These are phyloP conservation scores for Pyrus pyrifolia DNA, from an alignment of 306 rosid genomes.

Conservation along the genomic window DNA sequence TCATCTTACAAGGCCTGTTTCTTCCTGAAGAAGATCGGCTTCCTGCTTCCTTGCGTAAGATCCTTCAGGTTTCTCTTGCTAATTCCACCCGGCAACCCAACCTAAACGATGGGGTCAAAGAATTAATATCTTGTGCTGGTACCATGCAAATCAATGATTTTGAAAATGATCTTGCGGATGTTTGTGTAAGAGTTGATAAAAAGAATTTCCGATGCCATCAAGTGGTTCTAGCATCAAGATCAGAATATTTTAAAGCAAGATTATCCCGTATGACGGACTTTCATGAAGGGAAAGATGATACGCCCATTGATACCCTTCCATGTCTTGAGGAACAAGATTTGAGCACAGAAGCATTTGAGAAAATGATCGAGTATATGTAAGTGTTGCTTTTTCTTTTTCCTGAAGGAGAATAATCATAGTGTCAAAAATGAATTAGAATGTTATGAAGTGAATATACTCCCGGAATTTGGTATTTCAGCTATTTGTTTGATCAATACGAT, in stretches of 20 bases:
- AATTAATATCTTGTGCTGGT: conserved; percentile 24
- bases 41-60: conserved; percentile 55
- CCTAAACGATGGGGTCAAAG: conserved; percentile 29
- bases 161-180: conserved; percentile 75
- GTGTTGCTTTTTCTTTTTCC: conserved; percentile 25
- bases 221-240: conserved; percentile 87
- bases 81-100: conserved; percentile 37
- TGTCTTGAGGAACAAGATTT: conserved; percentile 77
- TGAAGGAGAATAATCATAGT: background rate
- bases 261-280: conserved; percentile 73
- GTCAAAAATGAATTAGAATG: conserved; percentile 4
- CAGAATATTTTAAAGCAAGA: conserved; percentile 91
- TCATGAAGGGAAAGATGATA: conserved; percentile 54
- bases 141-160: conserved; percentile 38
- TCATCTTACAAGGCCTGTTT: conserved; percentile 72
- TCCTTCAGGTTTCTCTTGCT: conserved; percentile 52
- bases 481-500: background rate
- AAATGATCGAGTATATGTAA: conserved; percentile 88
- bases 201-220: conserved; percentile 72
- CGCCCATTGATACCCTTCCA: conserved; percentile 48
- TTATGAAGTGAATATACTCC: conserved; percentile 11
- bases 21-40: conserved; percentile 87
- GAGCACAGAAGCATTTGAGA: conserved; percentile 73
- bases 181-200: conserved; percentile 57
- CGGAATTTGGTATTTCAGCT: background rate